phyloP scores from a whole-genome alignment of 192 early-diverging fungal species.

The Coemansia biformis region DNA sequence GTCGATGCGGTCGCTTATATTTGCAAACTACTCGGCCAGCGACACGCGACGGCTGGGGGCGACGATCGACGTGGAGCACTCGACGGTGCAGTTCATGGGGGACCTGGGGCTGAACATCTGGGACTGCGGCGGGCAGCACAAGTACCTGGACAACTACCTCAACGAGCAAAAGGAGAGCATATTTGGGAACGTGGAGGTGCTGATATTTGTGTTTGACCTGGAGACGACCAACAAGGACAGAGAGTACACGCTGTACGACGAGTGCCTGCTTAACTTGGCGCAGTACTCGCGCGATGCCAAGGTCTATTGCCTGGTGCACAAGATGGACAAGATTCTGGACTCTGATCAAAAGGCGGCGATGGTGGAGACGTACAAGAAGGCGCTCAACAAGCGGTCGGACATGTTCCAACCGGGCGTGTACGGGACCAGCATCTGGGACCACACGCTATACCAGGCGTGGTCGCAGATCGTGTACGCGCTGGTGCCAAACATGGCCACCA shows the following conservation, averaged over 20 bases:
- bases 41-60: constrained; percentile 94
- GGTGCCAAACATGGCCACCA: constrained; percentile 82
- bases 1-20: constrained; percentile 98
- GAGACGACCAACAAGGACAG: constrained; percentile 86
- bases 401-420: constrained; percentile 23
- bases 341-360: constrained; percentile 55
- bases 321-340: constrained; percentile 91
- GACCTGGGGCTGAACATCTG: constrained; percentile 96
- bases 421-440: constrained; percentile 39
- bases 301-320: constrained; percentile 95
- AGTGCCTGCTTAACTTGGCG: constrained; percentile 76
- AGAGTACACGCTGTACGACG: constrained; percentile 88
- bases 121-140: constrained; percentile 94
- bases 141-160: constrained; percentile 98
- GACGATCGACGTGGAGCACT: constrained; percentile 98
- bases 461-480: constrained; percentile 92
- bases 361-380: constrained; percentile 25
- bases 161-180: constrained; percentile 88
- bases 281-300: constrained; percentile 80
- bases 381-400: constrained; percentile 26
- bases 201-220: constrained; percentile 98
- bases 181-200: constrained; percentile 97
- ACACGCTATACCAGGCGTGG: constrained; percentile 70
- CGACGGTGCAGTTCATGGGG: constrained; percentile 90
- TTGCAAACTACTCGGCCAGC: constrained; percentile 92